Evolutionary conservation across 495 filamentous ascomycete species (phyloP).

Genomic region (Lasiosphaeris hirsuta): DNA sequence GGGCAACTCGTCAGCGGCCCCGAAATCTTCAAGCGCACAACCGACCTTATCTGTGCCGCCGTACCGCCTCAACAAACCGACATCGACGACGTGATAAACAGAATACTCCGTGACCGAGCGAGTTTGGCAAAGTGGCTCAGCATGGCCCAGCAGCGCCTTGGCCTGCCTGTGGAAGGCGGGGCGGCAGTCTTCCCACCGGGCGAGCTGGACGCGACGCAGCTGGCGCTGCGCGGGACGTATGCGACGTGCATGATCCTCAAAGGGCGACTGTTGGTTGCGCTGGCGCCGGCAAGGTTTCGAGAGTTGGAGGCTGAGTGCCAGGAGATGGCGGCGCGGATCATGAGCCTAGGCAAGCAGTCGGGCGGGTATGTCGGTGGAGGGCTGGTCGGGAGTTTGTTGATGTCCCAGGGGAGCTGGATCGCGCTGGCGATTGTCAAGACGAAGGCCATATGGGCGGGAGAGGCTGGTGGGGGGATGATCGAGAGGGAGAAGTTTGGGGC

Average conservation of each 20-base stretch:
- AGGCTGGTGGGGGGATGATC: not conserved
- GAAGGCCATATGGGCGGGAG: not conserved
- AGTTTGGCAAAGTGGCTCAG: not conserved
- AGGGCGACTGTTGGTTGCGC: slow-evolving; percentile 7
- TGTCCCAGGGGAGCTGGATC: slow-evolving; percentile 13
- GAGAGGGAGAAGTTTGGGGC: not conserved
- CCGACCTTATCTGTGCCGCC: slow-evolving; percentile 9
- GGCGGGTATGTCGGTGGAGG: not conserved
- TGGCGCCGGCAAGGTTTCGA: slow-evolving; percentile 9
- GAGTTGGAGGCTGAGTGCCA: slow-evolving; percentile 8
- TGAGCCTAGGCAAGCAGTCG: not conserved
- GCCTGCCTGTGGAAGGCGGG: not conserved
- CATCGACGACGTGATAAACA: not conserved
- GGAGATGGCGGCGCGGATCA: slow-evolving; percentile 5
- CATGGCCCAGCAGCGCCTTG: not conserved
- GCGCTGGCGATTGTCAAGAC: slow-evolving; percentile 11
- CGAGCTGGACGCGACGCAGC: not conserved
- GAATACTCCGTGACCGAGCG: not conserved
- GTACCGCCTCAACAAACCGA: not conserved
- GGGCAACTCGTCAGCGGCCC: slow-evolving; percentile 18
- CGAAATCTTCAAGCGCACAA: slow-evolving; percentile 15
- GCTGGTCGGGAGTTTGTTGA: slow-evolving; percentile 8
- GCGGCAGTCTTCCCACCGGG: not conserved
- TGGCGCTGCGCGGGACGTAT: slow-evolving; percentile 14
- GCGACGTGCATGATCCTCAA: slow-evolving; percentile 14